A percentile compares a stretch with the other conserved stretches of the same genome.
phyloP scores from a whole-genome alignment of 805 yeast genomes.

The Sugiyamaella americana region DNA sequence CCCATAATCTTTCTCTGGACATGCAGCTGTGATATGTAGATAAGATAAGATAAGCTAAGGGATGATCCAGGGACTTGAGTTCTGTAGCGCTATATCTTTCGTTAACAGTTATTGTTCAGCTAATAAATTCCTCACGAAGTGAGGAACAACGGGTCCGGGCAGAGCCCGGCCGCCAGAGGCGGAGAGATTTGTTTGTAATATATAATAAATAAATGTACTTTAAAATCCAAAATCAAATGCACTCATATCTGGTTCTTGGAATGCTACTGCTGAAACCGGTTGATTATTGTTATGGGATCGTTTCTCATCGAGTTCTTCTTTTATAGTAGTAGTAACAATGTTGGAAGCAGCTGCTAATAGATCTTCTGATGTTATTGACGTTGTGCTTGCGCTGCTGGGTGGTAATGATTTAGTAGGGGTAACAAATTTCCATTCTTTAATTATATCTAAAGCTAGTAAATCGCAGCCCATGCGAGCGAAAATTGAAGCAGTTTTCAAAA shows the following conservation, averaged over 20 bases:
- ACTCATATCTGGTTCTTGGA: slow-evolving; percentile 73
- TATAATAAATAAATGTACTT: too few relatives aligned
- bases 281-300: neutral
- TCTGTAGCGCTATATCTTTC: too few relatives aligned
- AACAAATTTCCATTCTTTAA: slow-evolving; percentile 62
- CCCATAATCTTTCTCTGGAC: too few relatives aligned
- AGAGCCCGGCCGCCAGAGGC: too few relatives aligned
- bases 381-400: neutral
- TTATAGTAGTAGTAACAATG: neutral
- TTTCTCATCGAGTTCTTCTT: slow-evolving; percentile 3
- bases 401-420: slow-evolving; percentile 1
- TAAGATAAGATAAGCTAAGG: too few relatives aligned
- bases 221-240: slow-evolving; percentile 50
- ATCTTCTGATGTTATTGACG: too few relatives aligned
- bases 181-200: too few relatives aligned
- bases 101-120: too few relatives aligned
- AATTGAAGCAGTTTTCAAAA: slow-evolving; percentile 57
- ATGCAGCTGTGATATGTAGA: too few relatives aligned
- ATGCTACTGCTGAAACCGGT: slow-evolving; percentile 22
- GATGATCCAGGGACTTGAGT: too few relatives aligned
- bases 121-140: too few relatives aligned
- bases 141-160: too few relatives aligned
- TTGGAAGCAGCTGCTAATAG: neutral
- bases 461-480: slow-evolving; percentile 92
- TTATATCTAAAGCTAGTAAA: slow-evolving; percentile 55